phyloP scores from a whole-genome alignment of 495 filamentous ascomycete genomes.

The Cercophora scortea region DNA sequence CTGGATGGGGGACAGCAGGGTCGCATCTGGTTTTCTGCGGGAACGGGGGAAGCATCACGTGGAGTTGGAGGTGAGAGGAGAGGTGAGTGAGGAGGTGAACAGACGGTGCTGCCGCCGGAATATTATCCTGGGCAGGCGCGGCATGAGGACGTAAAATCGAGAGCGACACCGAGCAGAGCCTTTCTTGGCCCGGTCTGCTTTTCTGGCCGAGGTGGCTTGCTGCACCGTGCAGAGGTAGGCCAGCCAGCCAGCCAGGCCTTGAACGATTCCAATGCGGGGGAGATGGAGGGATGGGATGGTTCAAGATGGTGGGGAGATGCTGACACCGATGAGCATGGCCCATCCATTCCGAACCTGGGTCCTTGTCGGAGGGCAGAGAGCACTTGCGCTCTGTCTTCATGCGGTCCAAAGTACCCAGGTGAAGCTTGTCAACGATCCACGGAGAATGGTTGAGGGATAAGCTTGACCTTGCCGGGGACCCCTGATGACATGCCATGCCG shows the following conservation, averaged over 20 bases:
- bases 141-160: slow-evolving; percentile 16
- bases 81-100: too few relatives aligned
- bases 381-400: neutral
- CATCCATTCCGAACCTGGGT: slow-evolving; percentile 9
- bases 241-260: too few relatives aligned
- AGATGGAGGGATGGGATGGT: too few relatives aligned
- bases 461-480: neutral
- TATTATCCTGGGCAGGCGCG: slow-evolving; percentile 17
- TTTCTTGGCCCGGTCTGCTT: too few relatives aligned
- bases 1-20: too few relatives aligned
- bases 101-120: neutral
- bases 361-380: slow-evolving; percentile 1
- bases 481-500: neutral
- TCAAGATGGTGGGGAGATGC: slow-evolving; percentile 16
- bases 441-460: neutral
- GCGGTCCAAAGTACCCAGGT: too few relatives aligned
- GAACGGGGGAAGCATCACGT: neutral
- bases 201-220: slow-evolving; percentile 12
- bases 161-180: slow-evolving; percentile 1
- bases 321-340: slow-evolving; percentile 10
- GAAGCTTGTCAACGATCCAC: neutral
- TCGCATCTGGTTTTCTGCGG: neutral
- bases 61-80: neutral
- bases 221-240: neutral
- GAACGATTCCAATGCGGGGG: too few relatives aligned